Evolutionary conservation across 108 stramenopile genomes (phyloP).

Genomic region (Fragilariopsis cylindrus): DNA sequence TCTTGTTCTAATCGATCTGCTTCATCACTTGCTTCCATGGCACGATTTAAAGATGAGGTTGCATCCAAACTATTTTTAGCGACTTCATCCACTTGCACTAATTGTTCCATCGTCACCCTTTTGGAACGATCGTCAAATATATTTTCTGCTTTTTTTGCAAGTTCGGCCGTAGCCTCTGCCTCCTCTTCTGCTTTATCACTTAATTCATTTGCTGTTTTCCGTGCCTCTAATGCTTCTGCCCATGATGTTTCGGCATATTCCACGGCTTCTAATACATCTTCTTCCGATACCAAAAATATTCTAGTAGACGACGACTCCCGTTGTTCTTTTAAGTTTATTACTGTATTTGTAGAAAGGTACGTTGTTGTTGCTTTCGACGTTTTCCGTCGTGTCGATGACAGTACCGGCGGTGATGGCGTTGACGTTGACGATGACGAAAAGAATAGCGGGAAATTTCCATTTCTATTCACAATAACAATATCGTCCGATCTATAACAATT

Average conservation of each 20-base stretch:
- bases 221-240: conserved; percentile 52
- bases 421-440: too few species aligned
- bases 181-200: conserved; percentile 49
- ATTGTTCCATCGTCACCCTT: conserved; percentile 39
- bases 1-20: conserved; percentile 53
- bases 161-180: conserved; percentile 44
- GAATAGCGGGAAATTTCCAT: too few species aligned
- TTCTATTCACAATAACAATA: too few species aligned
- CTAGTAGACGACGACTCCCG: not conserved
- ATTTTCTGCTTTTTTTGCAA: conserved; percentile 24
- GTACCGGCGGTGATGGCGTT: too few species aligned
- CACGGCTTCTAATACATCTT: conserved; percentile 53
- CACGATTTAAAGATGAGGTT: conserved; percentile 36
- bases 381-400: too few species aligned
- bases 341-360: not conserved
- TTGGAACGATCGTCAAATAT: conserved; percentile 13
- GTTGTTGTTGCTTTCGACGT: not conserved
- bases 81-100: conserved; percentile 43
- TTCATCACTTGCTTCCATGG: conserved; percentile 35
- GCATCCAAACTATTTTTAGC: conserved; percentile 52
- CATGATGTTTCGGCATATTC: conserved; percentile 57
- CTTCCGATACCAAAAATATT: conserved; percentile 48
- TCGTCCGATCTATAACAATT: too few species aligned
- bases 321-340: not conserved
- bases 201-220: conserved; percentile 54